Percentiles rank a stretch among this genome's conserved stretches.
Evolutionary conservation across 257 asterid genomes (phyloP).

Genomic region (Lithospermum erythrorhizon): DNA sequence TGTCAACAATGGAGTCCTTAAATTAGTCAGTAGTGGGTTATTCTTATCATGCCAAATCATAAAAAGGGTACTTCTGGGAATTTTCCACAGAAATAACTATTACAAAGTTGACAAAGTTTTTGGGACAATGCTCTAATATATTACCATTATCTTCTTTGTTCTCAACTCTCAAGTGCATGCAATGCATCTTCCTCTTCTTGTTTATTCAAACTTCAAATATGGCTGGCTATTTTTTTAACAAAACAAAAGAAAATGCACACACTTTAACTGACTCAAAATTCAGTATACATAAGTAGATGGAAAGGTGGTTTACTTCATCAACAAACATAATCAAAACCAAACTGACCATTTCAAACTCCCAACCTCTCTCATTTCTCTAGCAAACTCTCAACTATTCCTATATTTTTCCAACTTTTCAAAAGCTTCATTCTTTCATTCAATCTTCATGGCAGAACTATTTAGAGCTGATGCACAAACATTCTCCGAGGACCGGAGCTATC

Average conservation of each 20-base stretch:
- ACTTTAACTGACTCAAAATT: too few species aligned
- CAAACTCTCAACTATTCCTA: neutral
- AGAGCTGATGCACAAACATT: constrained; percentile 1
- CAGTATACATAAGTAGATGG: neutral
- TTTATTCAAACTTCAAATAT: neutral
- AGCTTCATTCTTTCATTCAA: neutral
- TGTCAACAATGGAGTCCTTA: too few species aligned
- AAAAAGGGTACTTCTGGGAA: neutral
- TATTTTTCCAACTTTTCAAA: too few species aligned
- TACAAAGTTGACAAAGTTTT: too few species aligned
- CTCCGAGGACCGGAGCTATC: neutral
- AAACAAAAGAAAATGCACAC: too few species aligned
- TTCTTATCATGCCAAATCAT: too few species aligned
- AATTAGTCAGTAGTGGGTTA: neutral
- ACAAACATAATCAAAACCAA: neutral
- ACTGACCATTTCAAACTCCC: neutral
- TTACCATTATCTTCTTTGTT: too few species aligned
- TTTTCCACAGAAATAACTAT: neutral
- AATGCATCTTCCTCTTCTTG: too few species aligned
- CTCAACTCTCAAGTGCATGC: too few species aligned
- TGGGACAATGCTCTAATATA: too few species aligned
- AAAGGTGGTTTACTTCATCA: neutral
- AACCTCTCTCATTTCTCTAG: too few species aligned
- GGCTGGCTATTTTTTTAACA: neutral
- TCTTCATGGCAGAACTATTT: neutral